These are phyloP conservation scores for Cladosporium halotolerans DNA, from an alignment of 2,329 filamentous ascomycete species.

Conservation along the genomic window DNA sequence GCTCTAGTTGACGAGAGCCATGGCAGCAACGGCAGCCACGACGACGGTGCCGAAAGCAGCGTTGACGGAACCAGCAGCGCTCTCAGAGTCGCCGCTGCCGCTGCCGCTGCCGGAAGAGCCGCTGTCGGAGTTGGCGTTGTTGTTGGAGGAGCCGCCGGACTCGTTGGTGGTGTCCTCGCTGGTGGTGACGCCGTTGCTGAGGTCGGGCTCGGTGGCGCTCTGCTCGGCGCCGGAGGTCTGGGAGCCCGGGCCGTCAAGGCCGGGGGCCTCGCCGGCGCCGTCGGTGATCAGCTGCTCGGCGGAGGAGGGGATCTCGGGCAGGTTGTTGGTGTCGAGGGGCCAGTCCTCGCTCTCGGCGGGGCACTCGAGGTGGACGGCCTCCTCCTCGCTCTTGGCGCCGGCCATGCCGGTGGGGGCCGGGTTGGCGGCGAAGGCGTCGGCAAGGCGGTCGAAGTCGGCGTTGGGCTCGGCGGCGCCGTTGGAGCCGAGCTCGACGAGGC, in stretches of 20 bases:
- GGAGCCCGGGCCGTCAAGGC: constrained; percentile 46
- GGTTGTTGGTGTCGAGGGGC: constrained; percentile 45
- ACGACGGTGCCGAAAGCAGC: constrained; percentile 4
- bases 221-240: constrained; percentile 42
- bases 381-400: constrained; percentile 44
- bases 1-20: constrained; percentile 5
- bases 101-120: constrained; percentile 16
- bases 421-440: constrained; percentile 46
- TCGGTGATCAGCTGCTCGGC: constrained; percentile 51
- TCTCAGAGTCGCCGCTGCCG: background rate
- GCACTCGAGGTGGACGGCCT: constrained; percentile 46
- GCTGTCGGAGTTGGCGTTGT: constrained; percentile 13
- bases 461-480: constrained; percentile 49
- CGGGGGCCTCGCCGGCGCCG: constrained; percentile 51
- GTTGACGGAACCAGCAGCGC: background rate
- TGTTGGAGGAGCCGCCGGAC: background rate
- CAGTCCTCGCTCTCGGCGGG: constrained; percentile 50
- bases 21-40: constrained; percentile 2
- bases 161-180: constrained; percentile 21
- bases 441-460: constrained; percentile 56
- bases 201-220: constrained; percentile 41
- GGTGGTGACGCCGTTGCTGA: constrained; percentile 27
- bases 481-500: constrained; percentile 62
- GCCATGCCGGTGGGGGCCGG: constrained; percentile 51
- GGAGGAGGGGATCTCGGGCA: constrained; percentile 51